Evolutionary conservation across 2,329 filamentous ascomycete genomes (phyloP).

Genomic region (Samsoniella hepiali): DNA sequence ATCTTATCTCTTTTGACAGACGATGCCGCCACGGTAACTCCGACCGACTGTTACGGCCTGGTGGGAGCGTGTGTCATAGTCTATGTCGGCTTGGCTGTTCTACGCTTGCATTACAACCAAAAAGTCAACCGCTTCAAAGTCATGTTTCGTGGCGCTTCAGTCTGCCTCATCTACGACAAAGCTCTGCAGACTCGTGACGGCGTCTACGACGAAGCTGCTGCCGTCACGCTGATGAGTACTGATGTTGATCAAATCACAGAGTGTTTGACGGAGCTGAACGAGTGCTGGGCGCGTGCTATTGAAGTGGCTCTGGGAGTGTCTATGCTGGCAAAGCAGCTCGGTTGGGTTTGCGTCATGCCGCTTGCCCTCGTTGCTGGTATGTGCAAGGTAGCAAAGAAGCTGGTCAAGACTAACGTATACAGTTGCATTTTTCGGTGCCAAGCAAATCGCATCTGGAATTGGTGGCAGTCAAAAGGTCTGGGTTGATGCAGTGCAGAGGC

Average conservation of each 20-base stretch:
- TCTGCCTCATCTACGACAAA: constrained; percentile 24
- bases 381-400: not conserved
- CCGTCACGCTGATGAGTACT: constrained; percentile 21
- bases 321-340: constrained; percentile 23
- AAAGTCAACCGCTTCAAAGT: constrained; percentile 22
- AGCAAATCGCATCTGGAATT: constrained; percentile 22
- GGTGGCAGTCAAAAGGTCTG: constrained; percentile 21
- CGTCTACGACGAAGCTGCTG: constrained; percentile 20
- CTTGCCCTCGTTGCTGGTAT: constrained; percentile 22
- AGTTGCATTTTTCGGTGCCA: constrained; percentile 20
- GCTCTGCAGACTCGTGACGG: constrained; percentile 20
- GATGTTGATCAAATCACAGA: constrained; percentile 20
- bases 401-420: not conserved
- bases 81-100: constrained; percentile 24
- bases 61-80: constrained; percentile 23
- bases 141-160: constrained; percentile 24
- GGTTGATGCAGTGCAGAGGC: constrained; percentile 22
- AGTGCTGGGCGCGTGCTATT: constrained; percentile 24
- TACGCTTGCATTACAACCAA: constrained; percentile 21
- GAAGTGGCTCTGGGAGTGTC: constrained; percentile 21
- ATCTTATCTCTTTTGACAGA: constrained; percentile 12
- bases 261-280: constrained; percentile 20
- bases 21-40: not conserved
- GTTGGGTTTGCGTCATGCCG: constrained; percentile 23
- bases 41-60: constrained; percentile 19